Evolutionary conservation across 2,329 filamentous ascomycete species (phyloP), one percentile per base, ranked within the genome.

Genomic region (Pestalotiopsis sp.): DNA sequence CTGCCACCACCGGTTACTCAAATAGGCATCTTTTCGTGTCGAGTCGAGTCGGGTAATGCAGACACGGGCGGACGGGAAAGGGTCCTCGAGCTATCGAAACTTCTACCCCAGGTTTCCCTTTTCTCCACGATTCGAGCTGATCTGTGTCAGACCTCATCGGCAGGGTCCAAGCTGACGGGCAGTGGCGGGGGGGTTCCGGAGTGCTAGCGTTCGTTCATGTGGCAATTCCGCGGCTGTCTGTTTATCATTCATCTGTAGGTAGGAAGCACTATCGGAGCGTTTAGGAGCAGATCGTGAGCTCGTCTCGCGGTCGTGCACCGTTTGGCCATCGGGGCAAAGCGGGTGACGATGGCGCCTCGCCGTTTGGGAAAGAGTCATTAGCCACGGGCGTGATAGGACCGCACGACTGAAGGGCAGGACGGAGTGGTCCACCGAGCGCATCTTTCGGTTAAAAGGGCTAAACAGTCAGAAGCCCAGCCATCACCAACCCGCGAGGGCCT

Each of bases 21-120:
- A 20, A 63, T 52, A 52, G 45, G 45, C 17, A 52, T 17, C 7
- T 52, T n/a, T 52, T 20, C 17, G 45, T 20, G 45, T 36, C 20
- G 58, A 60, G 45, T 36, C 20, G 58, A 60, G 25, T 60, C 58
- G 58, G 25, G 31, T 27, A 60, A 27, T 31, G 36, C 60, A 41
- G 12, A 23, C 31, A 41, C 20, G 57, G 23, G 14, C 60, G n/a
- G n/a, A 36, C 14, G 20, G 39, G 23, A 64, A 56, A 64, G 36
- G 39, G n/a, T 49, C 23, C 25, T 27, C 25, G 27, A 36, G 23
- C 62, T 49, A 64, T 64, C 36, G 62, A 49, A 49, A 14, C 38
- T 20, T 64, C 38, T 62, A 62, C 62, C 25, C 39, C 39, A 64
- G 45, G 27, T 64, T 64, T 64, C 36, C 14, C 56, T 27, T 38